Base-by-base conservation (phyloP, 129 eudicot species). In the Flaveria bidentis region DNA sequence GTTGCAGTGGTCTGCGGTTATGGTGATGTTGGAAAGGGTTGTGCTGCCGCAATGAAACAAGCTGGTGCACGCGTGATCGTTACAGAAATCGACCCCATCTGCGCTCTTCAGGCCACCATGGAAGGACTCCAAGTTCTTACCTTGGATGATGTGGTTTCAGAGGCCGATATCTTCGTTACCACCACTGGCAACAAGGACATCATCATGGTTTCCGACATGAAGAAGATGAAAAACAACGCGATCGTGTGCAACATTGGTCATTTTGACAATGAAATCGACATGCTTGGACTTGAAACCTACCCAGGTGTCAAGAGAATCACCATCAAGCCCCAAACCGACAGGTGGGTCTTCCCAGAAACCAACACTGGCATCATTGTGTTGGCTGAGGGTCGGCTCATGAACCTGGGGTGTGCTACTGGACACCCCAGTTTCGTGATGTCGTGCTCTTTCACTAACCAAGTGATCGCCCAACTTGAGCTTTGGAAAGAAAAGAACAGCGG, bases 141-240 rank as follows among this genome's bases (percentile, higher is more conserved):
- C 14, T 76, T 92, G 15, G 89, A 86, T 62, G 98, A 92, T 14
- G 94, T 88, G 0, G 80, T 92, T 20, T 87, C 96, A 0, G 87
- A 86, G 25, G 96, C 87, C 0, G 98, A 92, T 33, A 92, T 92
- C 88, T 89, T 92, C 23, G 98, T 92, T 77, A 92, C 98, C 85
- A 92, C 98, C 83, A 92, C 98, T 10, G 98, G 98, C 17, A 92
- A 92, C 96, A 92, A 92, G 85, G 98, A 92, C 91, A 92, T 92
- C 86, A 92, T 92, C 83, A 92, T 92, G 97, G 87, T 92, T 33
- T 84, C 81, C 77, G 76, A 92, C 92, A 92, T 92, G 98, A 81
- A 53, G 71, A 92, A 90, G 88, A 92, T 92, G 96, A 90, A 92
- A 78, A 92, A 92, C 95, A 92, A 92, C 39, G 96, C 98, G n/a